Base-by-base conservation (phyloP, 768 basidiomycete genomes). In the Chlorophyllum brunneum region DNA sequence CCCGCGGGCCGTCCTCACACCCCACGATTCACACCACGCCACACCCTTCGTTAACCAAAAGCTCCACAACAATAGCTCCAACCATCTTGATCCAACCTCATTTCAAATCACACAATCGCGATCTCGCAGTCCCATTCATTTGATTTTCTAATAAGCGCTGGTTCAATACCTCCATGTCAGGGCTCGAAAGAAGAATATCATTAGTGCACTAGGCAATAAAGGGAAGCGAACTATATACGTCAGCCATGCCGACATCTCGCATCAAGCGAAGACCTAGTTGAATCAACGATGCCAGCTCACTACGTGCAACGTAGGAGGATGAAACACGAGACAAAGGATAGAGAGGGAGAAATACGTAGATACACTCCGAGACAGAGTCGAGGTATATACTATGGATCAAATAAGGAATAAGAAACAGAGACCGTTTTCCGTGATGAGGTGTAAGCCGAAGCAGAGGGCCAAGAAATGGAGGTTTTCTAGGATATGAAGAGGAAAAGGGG, bases 121-220 rank as follows among this genome's bases (percentile, higher is more conserved):
- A 10, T 18, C n/a, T 16, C 15, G 1, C 8, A 5, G 5, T 11
- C n/a, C 27, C 10, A 45, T 45, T 30, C 8, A 45, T 29, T 30
- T 16, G 27, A 45, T 31, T 29, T 45, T 45, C 43, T 33, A 18
- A 16, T 45, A 30, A 18, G 11, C 43, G 20, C 43, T n/a, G n/a
- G n/a, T n/a, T n/a, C 15, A 13, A 33, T 7, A 31, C 31, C 31
- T 31, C n/a, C n/a, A n/a, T n/a, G n/a, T n/a, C 13, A 37, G 36
- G 36, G 36, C 5, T n/a, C 13, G 18, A 4, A 37, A 37, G 36
- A 13, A 37, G 15, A 37, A 37, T 40, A 18, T 23, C 5, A 34
- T 36, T 18, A 36, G 2, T 40, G 48, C 48, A 31, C 48, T 41
- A 50, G 48, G 48, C 48, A 39, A 49, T 18, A 49, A 49, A 23